Evolutionary conservation across 2,329 filamentous ascomycete genomes (phyloP).

Genomic region (Cercospora janseana): DNA sequence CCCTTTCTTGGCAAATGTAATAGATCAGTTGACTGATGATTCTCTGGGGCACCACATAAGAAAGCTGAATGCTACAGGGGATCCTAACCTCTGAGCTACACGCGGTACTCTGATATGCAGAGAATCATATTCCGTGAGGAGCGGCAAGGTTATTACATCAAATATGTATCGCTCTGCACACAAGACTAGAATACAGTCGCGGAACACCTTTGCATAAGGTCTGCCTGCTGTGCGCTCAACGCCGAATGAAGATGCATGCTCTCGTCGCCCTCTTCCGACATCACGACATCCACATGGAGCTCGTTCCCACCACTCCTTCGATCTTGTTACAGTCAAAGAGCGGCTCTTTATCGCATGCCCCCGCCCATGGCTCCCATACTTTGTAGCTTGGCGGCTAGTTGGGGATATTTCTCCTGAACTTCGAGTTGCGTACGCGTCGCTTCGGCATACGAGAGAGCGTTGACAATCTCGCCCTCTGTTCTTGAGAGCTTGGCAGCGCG

Average conservation of each 20-base stretch:
- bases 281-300: slow-evolving; percentile 19
- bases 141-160: slow-evolving; percentile 14
- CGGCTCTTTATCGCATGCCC: slow-evolving; percentile 19
- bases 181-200: slow-evolving; percentile 17
- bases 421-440: slow-evolving; percentile 94
- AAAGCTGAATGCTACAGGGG: too few species aligned
- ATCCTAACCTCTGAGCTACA: too few species aligned
- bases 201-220: slow-evolving; percentile 11
- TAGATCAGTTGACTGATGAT: too few species aligned
- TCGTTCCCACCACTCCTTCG: slow-evolving; percentile 13
- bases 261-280: slow-evolving; percentile 5
- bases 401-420: slow-evolving; percentile 56
- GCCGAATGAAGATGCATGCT: slow-evolving; percentile 16
- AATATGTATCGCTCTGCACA: slow-evolving; percentile 12
- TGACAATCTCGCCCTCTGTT: slow-evolving; percentile 93
- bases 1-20: too few species aligned
- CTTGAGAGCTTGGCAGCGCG: slow-evolving; percentile 89
- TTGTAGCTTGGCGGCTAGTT: slow-evolving; percentile 48
- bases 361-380: slow-evolving; percentile 33
- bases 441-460: slow-evolving; percentile 94
- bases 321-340: neutral
- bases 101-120: too few species aligned
- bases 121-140: too few species aligned
- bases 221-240: slow-evolving; percentile 21
- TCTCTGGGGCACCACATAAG: too few species aligned